Evolutionary conservation across 2,329 filamentous ascomycete genomes (phyloP), one percentile per base, ranked within the genome.

Genomic region (Neobulgaria alba): DNA sequence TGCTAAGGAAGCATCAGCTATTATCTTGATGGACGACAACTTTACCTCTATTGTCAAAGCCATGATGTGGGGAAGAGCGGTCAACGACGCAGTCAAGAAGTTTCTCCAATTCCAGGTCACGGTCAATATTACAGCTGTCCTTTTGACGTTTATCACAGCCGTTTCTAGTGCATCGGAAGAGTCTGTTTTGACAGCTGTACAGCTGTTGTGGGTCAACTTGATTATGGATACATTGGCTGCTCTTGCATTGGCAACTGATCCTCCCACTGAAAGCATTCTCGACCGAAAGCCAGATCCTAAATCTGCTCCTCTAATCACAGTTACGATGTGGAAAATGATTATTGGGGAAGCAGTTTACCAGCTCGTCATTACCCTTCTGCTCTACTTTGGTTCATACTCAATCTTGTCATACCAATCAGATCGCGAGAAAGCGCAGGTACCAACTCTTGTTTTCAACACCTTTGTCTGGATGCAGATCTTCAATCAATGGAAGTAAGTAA

Each of bases 381-480:
- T 95, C 17, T 89, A 89, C 66, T 96, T 89, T 53, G 86, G 75
- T 21, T 77, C 73, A 36, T 63, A 63, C 43, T 65, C 57, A 23
- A 77, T 86, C 10, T 69, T 86, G n/a, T 67, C 67, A 7, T 77
- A 80, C 51, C 60, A 71, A 10, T 60, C 64, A 3, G 63, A 70
- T 20, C 55, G 66, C 23, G 59, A 73, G 26, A 48, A 60, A 4
- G 56, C 51, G 10, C 71, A 84, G 54, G 71, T 93, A 45, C 69
- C 79, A 41, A 93, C 88, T 2, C 72, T 96, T 35, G 85, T 96
- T 5, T 96, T 96, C 73, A 96, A 96, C 68, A 92, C 87, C 0
- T 96, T 96, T 59, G 90, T 95, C 39, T 96, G 90, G 90, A 95
- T 96, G 89, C 90, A 96, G 56, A 93, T 96, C 54, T 96, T 96